These are phyloP conservation scores for Torrubiella hemipterigena DNA, from an alignment of 2,329 filamentous ascomycete species.

Conservation along the genomic window DNA sequence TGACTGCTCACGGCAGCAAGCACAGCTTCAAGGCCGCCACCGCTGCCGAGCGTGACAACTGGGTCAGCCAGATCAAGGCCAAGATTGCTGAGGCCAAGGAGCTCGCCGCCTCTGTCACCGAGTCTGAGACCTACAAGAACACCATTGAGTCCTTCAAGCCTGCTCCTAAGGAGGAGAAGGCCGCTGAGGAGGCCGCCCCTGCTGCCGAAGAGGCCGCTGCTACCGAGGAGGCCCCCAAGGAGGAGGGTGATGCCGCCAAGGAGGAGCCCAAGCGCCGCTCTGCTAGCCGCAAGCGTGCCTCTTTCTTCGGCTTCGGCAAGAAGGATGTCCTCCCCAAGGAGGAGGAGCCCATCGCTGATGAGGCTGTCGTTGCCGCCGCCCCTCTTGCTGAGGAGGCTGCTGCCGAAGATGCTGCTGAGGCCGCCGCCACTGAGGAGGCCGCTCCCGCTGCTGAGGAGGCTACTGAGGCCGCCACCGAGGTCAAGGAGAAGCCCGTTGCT, in stretches of 20 bases:
- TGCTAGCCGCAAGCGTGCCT: slow-evolving; percentile 52
- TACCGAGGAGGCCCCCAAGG: slow-evolving; percentile 19
- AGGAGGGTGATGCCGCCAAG: slow-evolving; percentile 21
- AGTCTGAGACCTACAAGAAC: slow-evolving; percentile 80
- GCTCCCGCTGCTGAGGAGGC: slow-evolving; percentile 17
- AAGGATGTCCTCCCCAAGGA: slow-evolving; percentile 36
- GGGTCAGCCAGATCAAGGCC: slow-evolving; percentile 73
- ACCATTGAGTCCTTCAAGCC: slow-evolving; percentile 60
- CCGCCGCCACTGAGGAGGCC: slow-evolving; percentile 20
- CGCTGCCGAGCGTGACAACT: slow-evolving; percentile 75
- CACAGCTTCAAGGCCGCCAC: slow-evolving; percentile 80
- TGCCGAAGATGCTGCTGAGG: slow-evolving; percentile 18
- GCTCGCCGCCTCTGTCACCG: slow-evolving; percentile 57
- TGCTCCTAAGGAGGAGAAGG: slow-evolving; percentile 25
- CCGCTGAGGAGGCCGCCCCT: slow-evolving; percentile 15
- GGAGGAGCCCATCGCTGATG: slow-evolving; percentile 19
- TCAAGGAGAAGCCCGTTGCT: slow-evolving; percentile 36
- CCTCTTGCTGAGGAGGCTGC: slow-evolving; percentile 21
- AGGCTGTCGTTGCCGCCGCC: slow-evolving; percentile 21
- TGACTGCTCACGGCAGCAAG: slow-evolving; percentile 80
- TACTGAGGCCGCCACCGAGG: slow-evolving; percentile 16
- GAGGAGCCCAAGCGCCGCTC: slow-evolving; percentile 49
- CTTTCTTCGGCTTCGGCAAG: slow-evolving; percentile 51
- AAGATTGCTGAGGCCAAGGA: slow-evolving; percentile 81
- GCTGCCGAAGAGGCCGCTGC: slow-evolving; percentile 5